Percentiles rank a stretch among this genome's conserved stretches.
Evolutionary conservation across 495 filamentous ascomycete genomes (phyloP).

Genomic region (Xylaria longipes): DNA sequence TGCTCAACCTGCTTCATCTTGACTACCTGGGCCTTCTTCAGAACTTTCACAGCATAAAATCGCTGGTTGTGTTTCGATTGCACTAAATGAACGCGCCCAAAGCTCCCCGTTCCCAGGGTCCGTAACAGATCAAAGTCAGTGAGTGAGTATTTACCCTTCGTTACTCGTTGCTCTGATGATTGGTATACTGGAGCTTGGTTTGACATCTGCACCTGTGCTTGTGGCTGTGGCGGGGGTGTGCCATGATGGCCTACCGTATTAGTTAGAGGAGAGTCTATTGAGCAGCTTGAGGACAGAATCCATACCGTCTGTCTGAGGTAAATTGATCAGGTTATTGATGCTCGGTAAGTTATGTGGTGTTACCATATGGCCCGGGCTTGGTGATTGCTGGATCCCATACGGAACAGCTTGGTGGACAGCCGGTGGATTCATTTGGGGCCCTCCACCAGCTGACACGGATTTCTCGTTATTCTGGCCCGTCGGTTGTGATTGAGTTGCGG

Average conservation of each 20-base stretch:
- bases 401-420: slow-evolving; percentile 37
- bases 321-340: slow-evolving; percentile 76
- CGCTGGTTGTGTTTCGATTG: slow-evolving; percentile 96
- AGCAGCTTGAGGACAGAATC: slow-evolving; percentile 27
- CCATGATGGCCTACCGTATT: slow-evolving; percentile 35
- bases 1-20: slow-evolving; percentile 99
- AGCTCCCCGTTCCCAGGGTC: slow-evolving; percentile 94
- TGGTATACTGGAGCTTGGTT: slow-evolving; percentile 29
- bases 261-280: slow-evolving; percentile 38
- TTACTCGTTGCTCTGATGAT: slow-evolving; percentile 63
- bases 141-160: slow-evolving; percentile 97
- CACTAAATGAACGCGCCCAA: slow-evolving; percentile 93
- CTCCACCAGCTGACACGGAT: slow-evolving; percentile 39
- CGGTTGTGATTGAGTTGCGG: slow-evolving; percentile 36
- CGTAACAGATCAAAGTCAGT: slow-evolving; percentile 85
- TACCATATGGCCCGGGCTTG: slow-evolving; percentile 38
- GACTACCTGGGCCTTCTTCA: slow-evolving; percentile 98
- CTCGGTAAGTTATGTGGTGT: slow-evolving; percentile 65
- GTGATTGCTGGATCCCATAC: slow-evolving; percentile 37
- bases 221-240: slow-evolving; percentile 47
- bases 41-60: slow-evolving; percentile 96
- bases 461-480: slow-evolving; percentile 32
- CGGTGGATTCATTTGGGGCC: slow-evolving; percentile 40
- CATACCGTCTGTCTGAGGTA: slow-evolving; percentile 60
- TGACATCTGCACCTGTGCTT: slow-evolving; percentile 31